These are phyloP conservation scores for Wallacemonas sp. DNA, from an alignment of 208 protist genomes.

Conservation along the genomic window DNA sequence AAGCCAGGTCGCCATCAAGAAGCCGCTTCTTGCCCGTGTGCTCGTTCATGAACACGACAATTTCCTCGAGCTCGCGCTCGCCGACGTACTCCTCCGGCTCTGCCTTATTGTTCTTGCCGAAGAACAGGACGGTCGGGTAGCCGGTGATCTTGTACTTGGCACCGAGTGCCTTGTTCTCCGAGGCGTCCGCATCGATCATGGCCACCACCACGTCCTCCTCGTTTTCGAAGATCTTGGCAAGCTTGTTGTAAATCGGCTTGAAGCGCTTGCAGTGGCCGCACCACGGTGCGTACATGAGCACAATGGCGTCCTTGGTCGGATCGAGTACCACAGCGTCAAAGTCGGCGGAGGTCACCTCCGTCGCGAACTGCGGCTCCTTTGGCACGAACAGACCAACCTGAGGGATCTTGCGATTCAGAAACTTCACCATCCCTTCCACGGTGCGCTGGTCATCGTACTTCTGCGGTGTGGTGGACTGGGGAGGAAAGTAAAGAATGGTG, in stretches of 20 bases:
- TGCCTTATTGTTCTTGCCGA: slow-evolving; percentile 44
- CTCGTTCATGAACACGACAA: slow-evolving; percentile 71
- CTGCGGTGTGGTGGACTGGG: slow-evolving; percentile 29
- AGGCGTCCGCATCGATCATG: slow-evolving; percentile 49
- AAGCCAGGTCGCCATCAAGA: slow-evolving; percentile 44
- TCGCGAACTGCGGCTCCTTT: slow-evolving; percentile 19
- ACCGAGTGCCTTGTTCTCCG: slow-evolving; percentile 18
- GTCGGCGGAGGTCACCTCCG: slow-evolving; percentile 32
- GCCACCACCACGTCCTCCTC: slow-evolving; percentile 80
- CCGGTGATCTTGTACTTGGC: slow-evolving; percentile 33
- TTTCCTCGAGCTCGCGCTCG: slow-evolving; percentile 34
- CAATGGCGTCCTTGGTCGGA: slow-evolving; percentile 43
- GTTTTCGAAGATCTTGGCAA: slow-evolving; percentile 43
- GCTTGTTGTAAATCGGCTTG: slow-evolving; percentile 42
- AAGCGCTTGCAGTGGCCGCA: slow-evolving; percentile 91
- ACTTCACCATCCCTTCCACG: slow-evolving; percentile 34
- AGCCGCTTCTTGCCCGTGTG: slow-evolving; percentile 38
- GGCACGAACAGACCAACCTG: slow-evolving; percentile 23
- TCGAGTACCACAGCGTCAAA: slow-evolving; percentile 38
- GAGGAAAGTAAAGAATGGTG: slow-evolving; percentile 76
- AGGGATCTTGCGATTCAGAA: slow-evolving; percentile 26
- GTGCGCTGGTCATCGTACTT: slow-evolving; percentile 37
- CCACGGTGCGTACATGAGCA: slow-evolving; percentile 82
- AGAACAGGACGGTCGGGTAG: slow-evolving; percentile 66
- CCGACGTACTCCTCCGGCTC: slow-evolving; percentile 42